Evolutionary conservation across 129 eudicot genomes (phyloP), one percentile per base, ranked within the genome.

Genomic region (Escallonia herrerae): DNA sequence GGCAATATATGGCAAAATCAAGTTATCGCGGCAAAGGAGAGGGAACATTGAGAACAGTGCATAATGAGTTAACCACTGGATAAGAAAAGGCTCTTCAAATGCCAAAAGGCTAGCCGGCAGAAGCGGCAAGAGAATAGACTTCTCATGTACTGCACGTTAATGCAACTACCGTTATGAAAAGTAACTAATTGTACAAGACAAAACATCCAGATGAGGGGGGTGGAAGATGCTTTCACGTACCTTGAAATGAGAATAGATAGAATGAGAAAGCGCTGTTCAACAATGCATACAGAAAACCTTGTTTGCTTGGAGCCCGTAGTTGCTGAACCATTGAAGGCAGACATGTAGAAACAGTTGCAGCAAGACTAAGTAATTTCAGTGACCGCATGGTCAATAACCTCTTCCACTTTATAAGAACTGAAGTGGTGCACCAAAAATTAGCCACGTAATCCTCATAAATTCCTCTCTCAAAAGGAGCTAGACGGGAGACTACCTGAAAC

Each of bases 401-500:
- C 73, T 93, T 93, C 98, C 96, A 93, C 66, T 93, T 93, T 10
- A 93, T 60, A 8, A 89, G 55, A 38, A 86, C 75, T 12, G 98
- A 85, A 57, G 96, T 76, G 45, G 98, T 79, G 74, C 98, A 93
- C 96, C 98, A 93, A 72, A 93, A 89, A 63, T 89, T 93, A 63
- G 99, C 99, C 59, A 93, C 99, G 48, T 93, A 93, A 65, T 93
- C 96, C 77, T 93, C 99, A 37, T 88, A 93, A 68, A 93, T 75
- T 56, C 99, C 99, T 83, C 99, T 93, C 76, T 93, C 99, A 76
- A 93, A 93, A 5, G 99, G 99, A 74, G 96, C 99, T 75, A 93
- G 81, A 50, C 99, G 95, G 54, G 91, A 86, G 56, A 93, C 81
- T 69, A 93, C 99, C 99, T 93, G 77, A 55, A 78, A 22, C 64